A percentile compares a stretch with the other conserved stretches of the same genome.
phyloP scores from a whole-genome alignment of 2,329 filamentous ascomycete species.

The Fusarium phyllophilum region DNA sequence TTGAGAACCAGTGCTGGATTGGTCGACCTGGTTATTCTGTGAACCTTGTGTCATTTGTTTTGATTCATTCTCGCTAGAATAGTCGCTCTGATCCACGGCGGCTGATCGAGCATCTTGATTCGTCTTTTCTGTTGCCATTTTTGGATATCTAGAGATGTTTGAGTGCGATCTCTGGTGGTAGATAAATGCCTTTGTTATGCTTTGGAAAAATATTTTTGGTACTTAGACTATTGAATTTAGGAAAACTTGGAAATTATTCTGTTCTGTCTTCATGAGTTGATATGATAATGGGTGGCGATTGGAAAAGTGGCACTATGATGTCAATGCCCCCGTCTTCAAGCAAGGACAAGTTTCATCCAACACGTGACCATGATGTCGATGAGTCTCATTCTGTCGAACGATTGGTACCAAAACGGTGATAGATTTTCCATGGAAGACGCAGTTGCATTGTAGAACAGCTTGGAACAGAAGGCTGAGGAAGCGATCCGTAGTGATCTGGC shows the following conservation, averaged over 20 bases:
- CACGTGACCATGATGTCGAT: neutral
- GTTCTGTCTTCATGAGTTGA: neutral
- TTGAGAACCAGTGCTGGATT: neutral
- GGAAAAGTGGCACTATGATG: slow-evolving; percentile 1
- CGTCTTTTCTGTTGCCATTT: neutral
- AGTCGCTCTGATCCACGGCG: neutral
- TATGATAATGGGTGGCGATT: neutral
- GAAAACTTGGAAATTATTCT: accelerated
- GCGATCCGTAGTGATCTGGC: neutral
- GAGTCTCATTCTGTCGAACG: neutral
- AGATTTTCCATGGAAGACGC: neutral
- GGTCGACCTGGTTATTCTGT: neutral
- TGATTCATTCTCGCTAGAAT: neutral
- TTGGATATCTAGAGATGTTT: accelerated
- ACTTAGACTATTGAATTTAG: neutral
- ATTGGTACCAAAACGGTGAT: neutral
- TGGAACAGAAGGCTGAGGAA: neutral
- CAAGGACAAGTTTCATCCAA: neutral
- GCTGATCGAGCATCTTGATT: neutral
- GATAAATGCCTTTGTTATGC: neutral
- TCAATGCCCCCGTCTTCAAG: neutral
- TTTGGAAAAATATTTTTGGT: accelerated
- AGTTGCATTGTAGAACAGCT: accelerated
- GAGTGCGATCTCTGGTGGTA: accelerated
- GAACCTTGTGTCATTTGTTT: neutral